Base-by-base conservation (phyloP, 352 stramenopile genomes). In the Globisporangium orthogonon region DNA sequence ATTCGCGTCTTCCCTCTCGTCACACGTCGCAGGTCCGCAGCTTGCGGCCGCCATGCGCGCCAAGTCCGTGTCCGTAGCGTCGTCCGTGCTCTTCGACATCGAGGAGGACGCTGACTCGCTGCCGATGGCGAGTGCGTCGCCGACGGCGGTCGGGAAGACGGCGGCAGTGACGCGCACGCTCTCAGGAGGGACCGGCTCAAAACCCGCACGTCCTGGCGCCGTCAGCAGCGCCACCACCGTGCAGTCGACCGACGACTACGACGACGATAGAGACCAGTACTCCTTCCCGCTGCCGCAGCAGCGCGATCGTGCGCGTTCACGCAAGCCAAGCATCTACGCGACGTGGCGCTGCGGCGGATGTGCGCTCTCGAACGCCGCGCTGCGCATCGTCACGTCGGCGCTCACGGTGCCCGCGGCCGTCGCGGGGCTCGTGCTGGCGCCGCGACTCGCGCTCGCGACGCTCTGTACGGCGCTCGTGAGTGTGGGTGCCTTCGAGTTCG, bases 401-500 rank as follows among this genome's bases (percentile, higher is more conserved):
- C 47, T 70, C 23, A 9, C 74, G 7, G 54, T 76, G 1, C 70
- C 73, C 5, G 40, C 62, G 18, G 56, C 76, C 15, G 53, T 74
- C 28, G 69, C 56, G 17, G 65, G 60, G 7, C 67, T 83, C 51
- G 56, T 77, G n/a, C 65, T 67, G 39, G 61, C 65, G 57, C 73
- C 73, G 4, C 66, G 67, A 10, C 30, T 83, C 7, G 57, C 66
- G 18, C 52, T 71, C 11, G 59, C 70, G 5, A 10, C 66, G 35
- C 33, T 76, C 15, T 69, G 58, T 0, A 59, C 62, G 13, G 56
- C 68, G 23, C 17, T 75, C 10, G 35, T 76, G 44, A 78, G 70
- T 31, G 45, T 86, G 7, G 73, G 73, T 55, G 61, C 61, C 43
- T 83, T 80, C 57, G 76, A 86, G 55, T 79, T 78, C 35, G 62